Base-by-base conservation (phyloP, 768 basidiomycete genomes). In the Lentinus brumalis region DNA sequence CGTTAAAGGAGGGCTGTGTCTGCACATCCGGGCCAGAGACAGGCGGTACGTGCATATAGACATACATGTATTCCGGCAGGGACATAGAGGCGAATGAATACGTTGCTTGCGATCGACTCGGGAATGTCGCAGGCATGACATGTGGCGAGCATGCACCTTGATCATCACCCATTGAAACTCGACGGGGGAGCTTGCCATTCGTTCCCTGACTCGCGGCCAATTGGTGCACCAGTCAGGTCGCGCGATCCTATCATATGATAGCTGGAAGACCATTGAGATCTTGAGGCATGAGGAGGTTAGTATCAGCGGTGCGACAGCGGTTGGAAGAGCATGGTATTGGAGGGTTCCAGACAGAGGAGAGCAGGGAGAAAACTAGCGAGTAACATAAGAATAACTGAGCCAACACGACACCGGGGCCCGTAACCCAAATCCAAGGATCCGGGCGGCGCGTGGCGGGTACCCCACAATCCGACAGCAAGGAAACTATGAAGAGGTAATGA, bases 401-500 rank as follows among this genome's bases (percentile, higher is more conserved):
- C 40, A 45, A 46, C 38, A 32, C 40, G 47, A 53, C 51, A 21
- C 16, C 50, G 50, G 60, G 50, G 50, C 42, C 55, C 55, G 57
- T 32, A 53, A 12, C 12, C 61, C 61, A 29, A 46, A 47, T 39
- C 61, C 61, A 21, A 5, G 61, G 61, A 35, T 38, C 40, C 14
- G 61, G 61, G 11, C 38, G 5, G 30, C 6, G 40, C 6, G 5
- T 31, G 42, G 39, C 30, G 40, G 16, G 38, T 14, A 35, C 26
- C 41, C 41, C 53, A 41, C 41, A 55, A 30, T 31, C 53, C 62
- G 62, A 59, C 41, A 42, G 50, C 46, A 35, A 63, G 62, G 62
- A 63, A 63, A 56, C 62, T 55, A 53, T 53, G 53, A 59, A 59
- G 15, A 63, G 58, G 62, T 57, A 63, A 63, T 50, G 55, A 55